Evolutionary conservation across 2,329 filamentous ascomycete species (phyloP).

Genomic region (Tricladium varicosporioides): DNA sequence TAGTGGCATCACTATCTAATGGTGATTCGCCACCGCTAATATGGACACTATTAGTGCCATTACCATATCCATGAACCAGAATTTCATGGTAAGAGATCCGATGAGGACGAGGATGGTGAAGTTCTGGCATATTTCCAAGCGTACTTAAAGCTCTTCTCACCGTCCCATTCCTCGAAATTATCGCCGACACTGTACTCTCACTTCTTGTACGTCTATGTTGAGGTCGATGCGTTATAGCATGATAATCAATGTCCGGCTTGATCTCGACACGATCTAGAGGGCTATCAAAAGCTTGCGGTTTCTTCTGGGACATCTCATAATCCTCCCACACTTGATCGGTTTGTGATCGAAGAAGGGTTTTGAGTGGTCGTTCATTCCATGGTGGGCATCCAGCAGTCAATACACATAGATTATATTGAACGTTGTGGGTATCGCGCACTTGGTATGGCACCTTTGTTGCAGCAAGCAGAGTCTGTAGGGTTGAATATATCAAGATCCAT

Average conservation of each 20-base stretch:
- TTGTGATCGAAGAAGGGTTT: conserved; percentile 19
- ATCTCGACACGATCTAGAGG: conserved; percentile 33
- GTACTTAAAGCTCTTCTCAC: conserved; percentile 34
- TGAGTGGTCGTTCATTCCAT: conserved; percentile 24
- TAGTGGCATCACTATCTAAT: not conserved
- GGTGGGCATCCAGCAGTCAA: conserved; percentile 26
- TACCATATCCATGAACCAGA: conserved; percentile 52
- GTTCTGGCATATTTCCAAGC: conserved; percentile 26
- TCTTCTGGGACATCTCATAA: not conserved
- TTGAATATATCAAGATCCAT: conserved; percentile 74
- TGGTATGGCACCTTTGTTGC: conserved; percentile 61
- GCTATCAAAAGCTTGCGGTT: not conserved
- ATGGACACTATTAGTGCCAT: conserved; percentile 44
- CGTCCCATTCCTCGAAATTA: conserved; percentile 22
- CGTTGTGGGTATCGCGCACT: conserved; percentile 53
- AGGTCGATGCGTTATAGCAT: conserved; percentile 36
- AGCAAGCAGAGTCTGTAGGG: conserved; percentile 68
- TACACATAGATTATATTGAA: conserved; percentile 51
- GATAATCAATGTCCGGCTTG: conserved; percentile 56
- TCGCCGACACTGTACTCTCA: conserved; percentile 20
- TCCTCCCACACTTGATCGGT: conserved; percentile 16
- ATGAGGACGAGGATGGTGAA: conserved; percentile 25
- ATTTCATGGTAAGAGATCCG: conserved; percentile 47
- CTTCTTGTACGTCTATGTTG: conserved; percentile 11
- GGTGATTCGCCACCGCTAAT: conserved; percentile 4